phyloP scores from a whole-genome alignment of 2,329 filamentous ascomycete genomes.

The Hypoxylon sp. region DNA sequence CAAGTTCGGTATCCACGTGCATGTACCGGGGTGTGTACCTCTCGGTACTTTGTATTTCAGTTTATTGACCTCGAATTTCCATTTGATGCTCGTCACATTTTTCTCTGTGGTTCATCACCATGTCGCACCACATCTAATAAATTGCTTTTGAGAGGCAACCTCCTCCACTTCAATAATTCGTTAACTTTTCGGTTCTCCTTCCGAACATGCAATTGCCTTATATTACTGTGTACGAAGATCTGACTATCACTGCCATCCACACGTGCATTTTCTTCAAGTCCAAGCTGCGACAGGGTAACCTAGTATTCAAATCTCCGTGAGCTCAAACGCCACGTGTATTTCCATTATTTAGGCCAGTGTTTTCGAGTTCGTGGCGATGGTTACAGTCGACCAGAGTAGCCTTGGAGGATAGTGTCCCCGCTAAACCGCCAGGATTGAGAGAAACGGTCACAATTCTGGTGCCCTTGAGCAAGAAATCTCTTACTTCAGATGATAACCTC shows the following conservation, averaged over 20 bases:
- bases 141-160: slow-evolving; percentile 12
- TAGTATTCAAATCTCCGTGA: slow-evolving; percentile 54
- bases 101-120: slow-evolving; percentile 35
- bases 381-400: slow-evolving; percentile 68
- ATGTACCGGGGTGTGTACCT: too few relatives aligned
- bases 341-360: slow-evolving; percentile 63
- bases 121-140: slow-evolving; percentile 24
- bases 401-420: slow-evolving; percentile 63
- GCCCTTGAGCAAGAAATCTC: not conserved
- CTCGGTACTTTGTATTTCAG: slow-evolving; percentile 1
- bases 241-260: not conserved
- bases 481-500: not conserved
- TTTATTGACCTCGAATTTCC: slow-evolving; percentile 29
- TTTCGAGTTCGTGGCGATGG: slow-evolving; percentile 57
- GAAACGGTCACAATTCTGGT: not conserved
- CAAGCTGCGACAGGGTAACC: slow-evolving; percentile 16
- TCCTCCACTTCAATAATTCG: slow-evolving; percentile 18
- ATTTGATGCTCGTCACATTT: slow-evolving; percentile 24
- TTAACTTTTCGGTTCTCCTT: not conserved
- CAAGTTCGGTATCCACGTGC: slow-evolving; percentile 9
- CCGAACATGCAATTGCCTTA: slow-evolving; percentile 10
- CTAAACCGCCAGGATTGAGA: slow-evolving; percentile 52
- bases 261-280: not conserved
- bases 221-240: slow-evolving; percentile 7
- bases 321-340: slow-evolving; percentile 59